Evolutionary conservation across 768 basidiomycete genomes (phyloP).

Genomic region (Lentinula guzmanii): DNA sequence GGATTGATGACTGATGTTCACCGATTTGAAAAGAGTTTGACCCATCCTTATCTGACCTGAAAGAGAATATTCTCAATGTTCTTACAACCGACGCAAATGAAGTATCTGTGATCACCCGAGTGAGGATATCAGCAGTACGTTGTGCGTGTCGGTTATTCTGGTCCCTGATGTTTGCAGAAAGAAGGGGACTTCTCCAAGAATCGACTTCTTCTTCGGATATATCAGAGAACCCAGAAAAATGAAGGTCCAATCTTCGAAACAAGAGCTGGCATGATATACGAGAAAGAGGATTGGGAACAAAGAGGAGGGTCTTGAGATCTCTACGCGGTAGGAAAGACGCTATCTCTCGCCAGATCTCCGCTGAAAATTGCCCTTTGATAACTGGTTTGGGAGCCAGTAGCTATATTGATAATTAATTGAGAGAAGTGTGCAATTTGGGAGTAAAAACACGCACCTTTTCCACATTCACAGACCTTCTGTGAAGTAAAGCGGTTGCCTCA

Average conservation of each 20-base stretch:
- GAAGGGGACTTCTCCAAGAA: conserved; percentile 7
- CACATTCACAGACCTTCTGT: conserved; percentile 48
- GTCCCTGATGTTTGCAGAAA: conserved; percentile 19
- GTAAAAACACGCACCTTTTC: conserved; percentile 43
- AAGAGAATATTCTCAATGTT: conserved; percentile 55
- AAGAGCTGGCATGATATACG: conserved; percentile 63
- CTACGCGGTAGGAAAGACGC: conserved; percentile 54
- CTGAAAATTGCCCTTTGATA: conserved; percentile 51
- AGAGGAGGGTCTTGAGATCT: conserved; percentile 59
- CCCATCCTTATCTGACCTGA: conserved; percentile 38
- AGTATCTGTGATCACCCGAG: conserved; percentile 55
- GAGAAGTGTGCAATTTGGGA: background rate
- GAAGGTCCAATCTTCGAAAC: conserved; percentile 58
- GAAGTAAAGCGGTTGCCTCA: conserved; percentile 56
- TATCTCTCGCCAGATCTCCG: conserved; percentile 70
- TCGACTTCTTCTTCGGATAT: conserved; percentile 21
- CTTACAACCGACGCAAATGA: conserved; percentile 52
- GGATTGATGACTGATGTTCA: conserved; percentile 16
- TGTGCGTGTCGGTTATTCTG: conserved; percentile 50
- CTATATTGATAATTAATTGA: background rate
- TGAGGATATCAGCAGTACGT: conserved; percentile 67
- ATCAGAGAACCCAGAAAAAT: conserved; percentile 39
- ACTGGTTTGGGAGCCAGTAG: conserved; percentile 23
- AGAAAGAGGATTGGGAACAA: conserved; percentile 61
- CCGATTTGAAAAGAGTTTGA: conserved; percentile 62